These are phyloP conservation scores for Lagerstroemia speciosa DNA, from an alignment of 345 rosid species.

Conservation along the genomic window DNA sequence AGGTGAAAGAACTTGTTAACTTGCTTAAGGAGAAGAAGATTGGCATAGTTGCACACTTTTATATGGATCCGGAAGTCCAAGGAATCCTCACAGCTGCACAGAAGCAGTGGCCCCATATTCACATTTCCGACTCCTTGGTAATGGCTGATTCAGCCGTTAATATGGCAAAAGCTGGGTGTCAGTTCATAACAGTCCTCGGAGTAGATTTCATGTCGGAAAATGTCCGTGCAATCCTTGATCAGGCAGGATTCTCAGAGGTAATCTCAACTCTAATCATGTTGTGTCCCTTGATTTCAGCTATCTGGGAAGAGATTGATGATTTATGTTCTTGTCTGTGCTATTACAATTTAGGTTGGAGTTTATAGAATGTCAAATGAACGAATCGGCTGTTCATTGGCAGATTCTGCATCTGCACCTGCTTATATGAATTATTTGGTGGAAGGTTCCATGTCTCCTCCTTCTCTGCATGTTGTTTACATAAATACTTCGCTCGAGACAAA, in stretches of 20 bases:
- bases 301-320: background rate
- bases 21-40: slow-evolving; percentile 78
- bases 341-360: slow-evolving; percentile 67
- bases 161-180: slow-evolving; percentile 90
- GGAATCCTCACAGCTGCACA: slow-evolving; percentile 89
- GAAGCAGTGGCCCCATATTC: slow-evolving; percentile 86
- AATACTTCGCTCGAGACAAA: slow-evolving; percentile 87
- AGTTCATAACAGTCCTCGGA: slow-evolving; percentile 79
- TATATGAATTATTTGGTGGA: slow-evolving; percentile 68
- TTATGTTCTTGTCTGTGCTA: background rate
- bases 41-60: slow-evolving; percentile 88
- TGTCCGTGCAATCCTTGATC: slow-evolving; percentile 91
- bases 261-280: background rate
- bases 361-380: slow-evolving; percentile 88
- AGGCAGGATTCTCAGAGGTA: slow-evolving; percentile 82
- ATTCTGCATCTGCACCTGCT: slow-evolving; percentile 83
- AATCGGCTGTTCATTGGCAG: slow-evolving; percentile 95
- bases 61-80: slow-evolving; percentile 99
- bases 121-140: slow-evolving; percentile 87
- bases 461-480: slow-evolving; percentile 83
- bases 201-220: slow-evolving; percentile 99
- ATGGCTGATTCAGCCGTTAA: slow-evolving; percentile 96
- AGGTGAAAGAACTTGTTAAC: slow-evolving; percentile 57
- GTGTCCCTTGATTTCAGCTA: background rate
- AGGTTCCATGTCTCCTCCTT: slow-evolving; percentile 58